Conservation (phyloP, 345 rosid genomes). For the Microthlaspi erraticum region DNA sequence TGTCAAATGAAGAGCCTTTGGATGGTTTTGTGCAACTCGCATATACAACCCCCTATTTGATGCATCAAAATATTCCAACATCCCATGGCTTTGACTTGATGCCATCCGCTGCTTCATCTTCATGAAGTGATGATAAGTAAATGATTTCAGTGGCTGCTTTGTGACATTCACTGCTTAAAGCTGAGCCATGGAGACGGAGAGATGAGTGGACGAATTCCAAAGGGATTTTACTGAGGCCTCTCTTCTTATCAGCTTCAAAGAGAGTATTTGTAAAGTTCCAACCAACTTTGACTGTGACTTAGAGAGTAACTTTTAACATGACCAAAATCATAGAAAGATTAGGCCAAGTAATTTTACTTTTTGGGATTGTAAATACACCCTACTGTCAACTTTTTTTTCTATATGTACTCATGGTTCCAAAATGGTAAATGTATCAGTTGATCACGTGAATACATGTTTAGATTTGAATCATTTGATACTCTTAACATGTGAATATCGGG, state of each 20-base stretch:
- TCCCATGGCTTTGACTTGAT: constrained; percentile 8
- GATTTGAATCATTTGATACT: no score
- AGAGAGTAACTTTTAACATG: constrained; percentile 18
- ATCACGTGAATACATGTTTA: background rate
- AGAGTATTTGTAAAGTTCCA: constrained; percentile 20
- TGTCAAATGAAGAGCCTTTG: background rate
- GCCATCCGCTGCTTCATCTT: constrained; percentile 20
- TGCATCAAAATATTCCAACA: constrained; percentile 10
- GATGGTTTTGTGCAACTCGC: constrained; percentile 30
- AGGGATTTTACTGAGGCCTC: constrained; percentile 16
- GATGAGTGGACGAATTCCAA: background rate
- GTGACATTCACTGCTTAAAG: constrained; percentile 13
- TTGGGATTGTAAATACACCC: constrained; percentile 15
- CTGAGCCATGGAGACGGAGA: constrained; percentile 15
- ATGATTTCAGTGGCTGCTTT: constrained; percentile 8
- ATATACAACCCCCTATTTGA: background rate
- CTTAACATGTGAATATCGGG: no score
- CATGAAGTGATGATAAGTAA: constrained; percentile 27
- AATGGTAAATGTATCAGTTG: constrained; percentile 19
- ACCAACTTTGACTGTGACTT: constrained; percentile 15
- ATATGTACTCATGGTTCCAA: constrained; percentile 12
- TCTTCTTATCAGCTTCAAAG: constrained; percentile 26
- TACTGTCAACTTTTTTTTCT: background rate
- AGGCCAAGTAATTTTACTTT: background rate
- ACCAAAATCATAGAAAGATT: constrained; percentile 20